Evolutionary conservation across 2,329 filamentous ascomycete species (phyloP).

Genomic region (Bisporella sp.): DNA sequence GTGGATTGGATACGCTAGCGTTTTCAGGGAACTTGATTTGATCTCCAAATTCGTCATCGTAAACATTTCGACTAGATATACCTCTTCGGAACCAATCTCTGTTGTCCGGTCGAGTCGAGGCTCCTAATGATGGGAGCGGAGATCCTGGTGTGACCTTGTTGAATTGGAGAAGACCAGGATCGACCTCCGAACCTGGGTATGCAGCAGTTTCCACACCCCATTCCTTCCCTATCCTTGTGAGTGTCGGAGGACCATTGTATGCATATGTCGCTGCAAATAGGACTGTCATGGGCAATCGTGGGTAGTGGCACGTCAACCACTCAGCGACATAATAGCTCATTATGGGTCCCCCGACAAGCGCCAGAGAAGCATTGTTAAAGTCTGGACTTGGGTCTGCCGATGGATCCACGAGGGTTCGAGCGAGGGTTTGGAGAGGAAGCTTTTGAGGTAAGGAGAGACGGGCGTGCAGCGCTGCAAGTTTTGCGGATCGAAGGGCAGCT

Average conservation of each 20-base stretch:
- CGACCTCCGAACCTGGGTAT: slow-evolving; percentile 82
- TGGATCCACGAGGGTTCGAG: slow-evolving; percentile 75
- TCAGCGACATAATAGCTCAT: slow-evolving; percentile 87
- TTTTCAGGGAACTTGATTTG: slow-evolving; percentile 25
- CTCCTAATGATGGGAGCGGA: slow-evolving; percentile 34
- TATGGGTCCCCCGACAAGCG: slow-evolving; percentile 73
- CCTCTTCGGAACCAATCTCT: slow-evolving; percentile 54
- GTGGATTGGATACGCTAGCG: slow-evolving; percentile 16
- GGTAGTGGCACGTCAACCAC: slow-evolving; percentile 81
- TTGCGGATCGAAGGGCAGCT: slow-evolving; percentile 66
- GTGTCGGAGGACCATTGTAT: slow-evolving; percentile 69
- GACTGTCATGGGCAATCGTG: slow-evolving; percentile 82
- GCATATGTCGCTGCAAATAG: slow-evolving; percentile 80
- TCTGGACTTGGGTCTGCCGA: slow-evolving; percentile 72
- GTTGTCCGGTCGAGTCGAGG: slow-evolving; percentile 44
- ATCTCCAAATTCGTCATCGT: slow-evolving; percentile 82
- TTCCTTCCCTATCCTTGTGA: slow-evolving; percentile 67
- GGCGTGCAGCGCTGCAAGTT: slow-evolving; percentile 87
- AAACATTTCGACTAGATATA: slow-evolving; percentile 69
- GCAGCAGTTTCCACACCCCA: slow-evolving; percentile 93
- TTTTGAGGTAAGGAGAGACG: slow-evolving; percentile 75
- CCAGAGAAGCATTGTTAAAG: slow-evolving; percentile 86
- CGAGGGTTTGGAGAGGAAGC: slow-evolving; percentile 80
- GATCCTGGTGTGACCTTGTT: slow-evolving; percentile 37
- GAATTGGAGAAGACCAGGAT: slow-evolving; percentile 86